These are phyloP conservation scores for Eucalyptus curtisii DNA, from an alignment of 345 rosid species.

Conservation along the genomic window DNA sequence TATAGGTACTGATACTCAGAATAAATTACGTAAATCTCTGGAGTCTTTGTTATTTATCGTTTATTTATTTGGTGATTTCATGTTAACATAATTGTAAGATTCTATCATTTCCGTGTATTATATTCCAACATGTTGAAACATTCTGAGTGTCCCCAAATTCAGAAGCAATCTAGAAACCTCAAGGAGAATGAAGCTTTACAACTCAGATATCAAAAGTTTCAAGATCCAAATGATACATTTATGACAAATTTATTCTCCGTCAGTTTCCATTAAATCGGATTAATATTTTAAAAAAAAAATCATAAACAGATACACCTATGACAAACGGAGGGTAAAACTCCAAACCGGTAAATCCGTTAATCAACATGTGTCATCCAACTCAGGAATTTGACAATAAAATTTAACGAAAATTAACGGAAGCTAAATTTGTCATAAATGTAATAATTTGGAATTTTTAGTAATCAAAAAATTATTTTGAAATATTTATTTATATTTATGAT, in stretches of 20 bases:
- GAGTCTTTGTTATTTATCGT: rapidly evolving
- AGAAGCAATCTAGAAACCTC: too few species aligned
- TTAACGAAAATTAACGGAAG: rapidly evolving
- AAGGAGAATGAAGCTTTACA: too few species aligned
- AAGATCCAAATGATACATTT: too few species aligned
- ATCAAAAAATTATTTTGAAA: too few species aligned
- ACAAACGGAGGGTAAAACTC: too few species aligned
- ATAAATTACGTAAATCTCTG: rapidly evolving
- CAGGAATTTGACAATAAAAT: rapidly evolving
- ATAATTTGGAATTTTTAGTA: rapidly evolving
- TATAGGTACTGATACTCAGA: rapidly evolving
- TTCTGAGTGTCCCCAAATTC: rapidly evolving
- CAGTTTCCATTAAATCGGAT: rapidly evolving
- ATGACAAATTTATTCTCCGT: too few species aligned
- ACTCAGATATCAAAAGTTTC: too few species aligned
- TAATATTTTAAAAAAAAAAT: too few species aligned
- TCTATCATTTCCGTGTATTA: rapidly evolving
- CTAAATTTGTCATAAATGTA: too few species aligned
- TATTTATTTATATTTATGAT: too few species aligned
- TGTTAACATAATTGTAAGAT: rapidly evolving
- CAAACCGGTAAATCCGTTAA: rapidly evolving
- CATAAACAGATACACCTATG: rapidly evolving
- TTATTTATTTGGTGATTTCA: too few species aligned
- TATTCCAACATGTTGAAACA: rapidly evolving
- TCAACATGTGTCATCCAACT: rapidly evolving